Conservation (phyloP, 2,329 filamentous ascomycete species). For the Apiospora marii region DNA sequence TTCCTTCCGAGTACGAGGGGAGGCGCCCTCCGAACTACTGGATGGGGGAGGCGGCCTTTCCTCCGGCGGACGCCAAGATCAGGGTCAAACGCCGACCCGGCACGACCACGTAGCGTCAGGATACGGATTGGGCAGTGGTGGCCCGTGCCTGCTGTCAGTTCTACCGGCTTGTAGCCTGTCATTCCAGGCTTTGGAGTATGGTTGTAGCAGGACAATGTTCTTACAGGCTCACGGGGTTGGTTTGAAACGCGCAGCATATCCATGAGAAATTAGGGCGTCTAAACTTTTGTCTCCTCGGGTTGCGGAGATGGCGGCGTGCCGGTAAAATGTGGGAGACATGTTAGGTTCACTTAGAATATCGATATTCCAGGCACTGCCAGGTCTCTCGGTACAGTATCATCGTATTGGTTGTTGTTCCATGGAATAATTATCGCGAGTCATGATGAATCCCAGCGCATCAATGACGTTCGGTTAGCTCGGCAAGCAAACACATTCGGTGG, state of each 20-base stretch:
- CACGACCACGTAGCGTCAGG: neutral
- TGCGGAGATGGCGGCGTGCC: no score
- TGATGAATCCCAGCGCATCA: neutral
- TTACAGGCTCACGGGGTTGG: neutral
- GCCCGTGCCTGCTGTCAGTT: neutral
- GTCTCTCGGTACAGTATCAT: neutral
- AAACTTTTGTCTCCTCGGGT: no score
- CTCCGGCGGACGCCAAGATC: conserved; percentile 32
- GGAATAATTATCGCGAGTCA: neutral
- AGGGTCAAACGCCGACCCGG: conserved; percentile 29
- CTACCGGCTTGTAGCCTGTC: neutral
- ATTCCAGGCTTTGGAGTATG: neutral
- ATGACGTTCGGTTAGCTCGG: neutral
- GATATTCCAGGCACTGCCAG: neutral
- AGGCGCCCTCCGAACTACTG: conserved; percentile 33
- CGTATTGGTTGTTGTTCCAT: no score
- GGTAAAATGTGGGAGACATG: no score
- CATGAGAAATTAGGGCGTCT: no score
- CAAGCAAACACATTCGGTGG: neutral
- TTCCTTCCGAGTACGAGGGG: conserved; percentile 33
- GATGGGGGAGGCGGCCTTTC: conserved; percentile 32
- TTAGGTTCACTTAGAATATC: neutral
- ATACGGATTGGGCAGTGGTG: neutral
- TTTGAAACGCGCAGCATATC: neutral
- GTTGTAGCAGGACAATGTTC: neutral